Evolutionary conservation across 768 basidiomycete species (phyloP).

Genomic region (Atractiella rhizophila): DNA sequence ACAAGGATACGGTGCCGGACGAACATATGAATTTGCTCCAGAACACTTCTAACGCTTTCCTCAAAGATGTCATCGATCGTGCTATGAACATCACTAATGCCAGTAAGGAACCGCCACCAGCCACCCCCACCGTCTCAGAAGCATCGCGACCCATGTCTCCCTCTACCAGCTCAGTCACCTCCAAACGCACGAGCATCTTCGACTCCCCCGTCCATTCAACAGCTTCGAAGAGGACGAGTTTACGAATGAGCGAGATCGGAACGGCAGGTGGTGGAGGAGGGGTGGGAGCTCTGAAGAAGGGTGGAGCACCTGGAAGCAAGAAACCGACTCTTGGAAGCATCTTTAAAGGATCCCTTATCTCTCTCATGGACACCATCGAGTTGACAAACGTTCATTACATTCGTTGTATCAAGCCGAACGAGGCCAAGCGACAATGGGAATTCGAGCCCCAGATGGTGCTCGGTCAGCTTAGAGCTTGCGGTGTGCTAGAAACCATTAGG

Average conservation of each 20-base stretch:
- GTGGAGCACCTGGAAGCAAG: conserved; percentile 26
- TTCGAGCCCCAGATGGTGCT: conserved; percentile 87
- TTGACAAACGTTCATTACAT: conserved; percentile 98
- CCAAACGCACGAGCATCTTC: conserved; percentile 15
- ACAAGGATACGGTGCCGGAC: conserved; percentile 92
- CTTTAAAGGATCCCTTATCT: conserved; percentile 82
- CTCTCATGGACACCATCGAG: conserved; percentile 87
- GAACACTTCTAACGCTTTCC: conserved; percentile 64
- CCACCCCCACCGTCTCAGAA: too few species aligned
- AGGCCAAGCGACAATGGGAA: conserved; percentile 86
- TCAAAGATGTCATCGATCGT: conserved; percentile 80
- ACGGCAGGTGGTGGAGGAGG: conserved; percentile 21
- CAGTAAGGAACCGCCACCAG: conserved; percentile 28
- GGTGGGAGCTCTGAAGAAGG: conserved; percentile 33
- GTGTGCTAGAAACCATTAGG: conserved; percentile 93
- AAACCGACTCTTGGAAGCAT: conserved; percentile 97
- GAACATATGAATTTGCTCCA: conserved; percentile 80
- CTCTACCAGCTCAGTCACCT: conserved; percentile 44
- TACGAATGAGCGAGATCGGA: too few species aligned
- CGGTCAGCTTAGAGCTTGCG: conserved; percentile 82
- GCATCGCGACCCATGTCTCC: too few species aligned
- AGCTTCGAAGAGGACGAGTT: too few species aligned
- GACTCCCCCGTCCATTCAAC: too few species aligned
- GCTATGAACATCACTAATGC: conserved; percentile 59
- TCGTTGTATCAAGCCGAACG: conserved; percentile 97